These are phyloP conservation scores for Scenedesmus sp. DNA, from an alignment of 163 green algal species.

Conservation along the genomic window DNA sequence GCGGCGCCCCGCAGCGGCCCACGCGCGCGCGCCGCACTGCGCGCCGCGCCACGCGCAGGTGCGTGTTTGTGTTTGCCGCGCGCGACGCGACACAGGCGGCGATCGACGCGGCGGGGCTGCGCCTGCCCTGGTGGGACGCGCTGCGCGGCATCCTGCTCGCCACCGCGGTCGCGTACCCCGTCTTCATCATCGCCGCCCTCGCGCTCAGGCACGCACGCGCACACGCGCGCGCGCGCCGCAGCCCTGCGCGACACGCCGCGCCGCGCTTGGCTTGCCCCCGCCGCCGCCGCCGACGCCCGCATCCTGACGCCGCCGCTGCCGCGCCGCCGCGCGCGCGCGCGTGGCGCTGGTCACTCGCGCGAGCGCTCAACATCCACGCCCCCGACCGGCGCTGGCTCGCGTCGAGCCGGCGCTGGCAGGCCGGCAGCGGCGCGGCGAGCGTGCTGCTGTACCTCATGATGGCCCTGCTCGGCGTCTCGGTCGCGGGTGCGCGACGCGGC, in stretches of 20 bases:
- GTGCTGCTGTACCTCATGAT: constrained; percentile 25
- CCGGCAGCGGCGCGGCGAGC: not conserved
- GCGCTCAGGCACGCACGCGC: constrained; percentile 25
- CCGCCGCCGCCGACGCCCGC: not conserved
- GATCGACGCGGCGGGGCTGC: not conserved
- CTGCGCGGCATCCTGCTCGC: constrained; percentile 2
- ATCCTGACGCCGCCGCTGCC: not conserved
- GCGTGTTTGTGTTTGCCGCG: constrained; percentile 24
- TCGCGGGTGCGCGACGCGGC: constrained; percentile 28
- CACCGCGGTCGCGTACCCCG: constrained; percentile 29
- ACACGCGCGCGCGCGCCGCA: no score
- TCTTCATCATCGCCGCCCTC: not conserved
- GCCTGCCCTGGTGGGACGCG: not conserved
- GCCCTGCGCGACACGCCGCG: not conserved
- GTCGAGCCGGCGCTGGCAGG: constrained; percentile 12
- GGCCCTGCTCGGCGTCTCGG: constrained; percentile 10
- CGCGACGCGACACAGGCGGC: constrained; percentile 21
- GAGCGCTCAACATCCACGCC: constrained; percentile 36
- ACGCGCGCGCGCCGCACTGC: not conserved
- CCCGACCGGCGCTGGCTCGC: constrained; percentile 18
- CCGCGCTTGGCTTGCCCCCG: not conserved
- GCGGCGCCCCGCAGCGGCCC: not conserved
- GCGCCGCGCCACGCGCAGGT: not conserved
- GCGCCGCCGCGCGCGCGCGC: not conserved
- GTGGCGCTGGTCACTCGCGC: constrained; percentile 18